These are phyloP conservation scores for Pulveroboletus sp. DNA, from an alignment of 1,284 basidiomycete species.

Conservation along the genomic window DNA sequence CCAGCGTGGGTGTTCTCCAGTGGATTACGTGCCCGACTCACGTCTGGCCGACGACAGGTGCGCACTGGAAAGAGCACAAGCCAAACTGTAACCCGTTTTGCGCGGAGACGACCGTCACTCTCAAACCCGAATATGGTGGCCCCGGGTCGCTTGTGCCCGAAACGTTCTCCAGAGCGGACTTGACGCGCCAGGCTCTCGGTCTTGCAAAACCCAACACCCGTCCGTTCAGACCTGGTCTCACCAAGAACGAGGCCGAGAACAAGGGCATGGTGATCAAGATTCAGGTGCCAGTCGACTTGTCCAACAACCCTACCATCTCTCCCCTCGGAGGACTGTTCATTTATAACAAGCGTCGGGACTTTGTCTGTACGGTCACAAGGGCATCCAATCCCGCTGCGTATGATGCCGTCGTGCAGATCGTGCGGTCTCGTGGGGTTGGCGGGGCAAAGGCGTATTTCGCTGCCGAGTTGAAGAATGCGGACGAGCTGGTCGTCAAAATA, in stretches of 20 bases:
- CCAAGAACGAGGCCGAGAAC: slow-evolving; percentile 20
- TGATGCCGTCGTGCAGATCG: slow-evolving; percentile 39
- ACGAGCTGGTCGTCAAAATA: slow-evolving; percentile 51
- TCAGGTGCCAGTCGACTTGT: slow-evolving; percentile 42
- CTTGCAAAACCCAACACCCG: slow-evolving; percentile 22
- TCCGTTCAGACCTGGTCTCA: slow-evolving; percentile 12
- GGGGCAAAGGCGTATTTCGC: slow-evolving; percentile 58
- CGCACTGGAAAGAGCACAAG: slow-evolving; percentile 53
- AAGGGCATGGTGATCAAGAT: slow-evolving; percentile 56
- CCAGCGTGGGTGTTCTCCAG: slow-evolving; percentile 46
- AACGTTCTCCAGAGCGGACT: slow-evolving; percentile 37
- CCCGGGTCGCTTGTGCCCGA: background rate
- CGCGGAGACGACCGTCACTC: slow-evolving; percentile 42
- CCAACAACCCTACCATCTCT: slow-evolving; percentile 3
- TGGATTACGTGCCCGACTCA: background rate
- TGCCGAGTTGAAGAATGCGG: slow-evolving; percentile 48
- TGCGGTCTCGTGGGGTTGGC: slow-evolving; percentile 45
- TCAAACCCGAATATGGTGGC: slow-evolving; percentile 48
- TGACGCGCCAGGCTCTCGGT: slow-evolving; percentile 39
- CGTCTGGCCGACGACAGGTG: slow-evolving; percentile 32
- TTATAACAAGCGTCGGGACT: slow-evolving; percentile 54
- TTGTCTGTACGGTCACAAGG: slow-evolving; percentile 45
- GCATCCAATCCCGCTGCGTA: slow-evolving; percentile 42
- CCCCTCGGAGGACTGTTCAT: slow-evolving; percentile 40
- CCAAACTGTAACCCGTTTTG: slow-evolving; percentile 47